phyloP scores from a whole-genome alignment of 495 filamentous ascomycete genomes.

The Tuber brumale region DNA sequence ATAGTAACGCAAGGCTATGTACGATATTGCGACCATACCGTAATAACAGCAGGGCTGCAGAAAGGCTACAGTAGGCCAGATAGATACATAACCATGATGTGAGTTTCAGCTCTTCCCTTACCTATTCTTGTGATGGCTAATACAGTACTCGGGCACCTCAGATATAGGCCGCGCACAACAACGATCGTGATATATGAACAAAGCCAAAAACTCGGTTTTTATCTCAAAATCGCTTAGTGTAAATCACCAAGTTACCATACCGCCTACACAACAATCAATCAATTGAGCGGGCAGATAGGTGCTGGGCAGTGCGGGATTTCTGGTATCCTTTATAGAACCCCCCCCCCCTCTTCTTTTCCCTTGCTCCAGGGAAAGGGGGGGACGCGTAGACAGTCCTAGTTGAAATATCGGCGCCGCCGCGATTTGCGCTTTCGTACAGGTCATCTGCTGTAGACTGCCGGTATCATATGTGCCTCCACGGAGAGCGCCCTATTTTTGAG shows the following conservation, averaged over 20 bases:
- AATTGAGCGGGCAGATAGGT: not conserved
- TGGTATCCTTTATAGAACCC: not conserved
- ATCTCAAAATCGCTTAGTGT: not conserved
- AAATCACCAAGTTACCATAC: too few species aligned
- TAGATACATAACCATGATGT: not conserved
- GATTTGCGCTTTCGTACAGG: not conserved
- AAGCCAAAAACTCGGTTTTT: not conserved
- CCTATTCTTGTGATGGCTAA: not conserved
- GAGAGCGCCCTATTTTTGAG: not conserved
- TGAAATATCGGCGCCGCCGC: not conserved
- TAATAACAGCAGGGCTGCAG: not conserved
- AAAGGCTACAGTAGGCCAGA: not conserved
- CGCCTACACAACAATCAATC: not conserved
- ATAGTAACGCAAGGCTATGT: not conserved
- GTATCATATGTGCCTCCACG: not conserved
- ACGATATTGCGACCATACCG: not conserved
- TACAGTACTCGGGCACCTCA: not conserved
- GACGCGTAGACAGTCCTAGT: conserved; percentile 2
- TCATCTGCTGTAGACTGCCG: not conserved
- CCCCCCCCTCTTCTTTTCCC: not conserved
- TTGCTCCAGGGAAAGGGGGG: not conserved
- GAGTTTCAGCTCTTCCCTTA: not conserved
- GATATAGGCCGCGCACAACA: not conserved
- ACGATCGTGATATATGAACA: not conserved
- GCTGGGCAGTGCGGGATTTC: not conserved